These are phyloP conservation scores for Fraxinus latifolia DNA, from an alignment of 305 asterid species.

Conservation along the genomic window DNA sequence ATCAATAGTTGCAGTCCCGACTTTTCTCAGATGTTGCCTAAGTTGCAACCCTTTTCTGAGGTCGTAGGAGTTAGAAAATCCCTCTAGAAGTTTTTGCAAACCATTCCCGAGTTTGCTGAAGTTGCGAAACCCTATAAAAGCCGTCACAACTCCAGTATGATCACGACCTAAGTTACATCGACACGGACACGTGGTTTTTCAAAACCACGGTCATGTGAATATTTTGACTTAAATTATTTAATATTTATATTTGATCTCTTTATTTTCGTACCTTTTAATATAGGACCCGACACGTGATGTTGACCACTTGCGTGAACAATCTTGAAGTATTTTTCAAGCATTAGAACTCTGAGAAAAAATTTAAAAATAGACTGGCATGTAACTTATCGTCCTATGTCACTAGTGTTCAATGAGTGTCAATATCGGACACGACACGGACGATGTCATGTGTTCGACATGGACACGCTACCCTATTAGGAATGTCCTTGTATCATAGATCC, in stretches of 20 bases:
- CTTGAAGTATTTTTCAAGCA: neutral
- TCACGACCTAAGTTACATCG: neutral
- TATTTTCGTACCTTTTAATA: neutral
- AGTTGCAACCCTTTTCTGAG: neutral
- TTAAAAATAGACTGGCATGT: neutral
- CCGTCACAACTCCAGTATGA: neutral
- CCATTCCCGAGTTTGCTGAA: neutral
- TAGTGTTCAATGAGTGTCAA: neutral
- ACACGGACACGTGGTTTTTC: neutral
- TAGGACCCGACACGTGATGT: neutral
- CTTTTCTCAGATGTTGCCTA: neutral
- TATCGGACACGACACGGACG: neutral
- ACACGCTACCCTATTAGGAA: neutral
- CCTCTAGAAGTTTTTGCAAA: neutral
- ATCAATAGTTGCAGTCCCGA: neutral
- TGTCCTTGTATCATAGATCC: neutral
- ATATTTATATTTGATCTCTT: neutral
- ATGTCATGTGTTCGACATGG: neutral
- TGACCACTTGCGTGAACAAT: neutral
- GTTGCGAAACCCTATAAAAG: neutral
- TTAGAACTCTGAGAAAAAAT: neutral
- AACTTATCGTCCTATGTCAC: neutral
- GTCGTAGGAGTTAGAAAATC: neutral
- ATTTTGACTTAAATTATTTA: neutral
- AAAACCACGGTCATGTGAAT: neutral